Percentiles rank a stretch among this genome's conserved stretches.
Conservation (phyloP, 148 eudicot genomes). For the Talinum fruticosum region DNA sequence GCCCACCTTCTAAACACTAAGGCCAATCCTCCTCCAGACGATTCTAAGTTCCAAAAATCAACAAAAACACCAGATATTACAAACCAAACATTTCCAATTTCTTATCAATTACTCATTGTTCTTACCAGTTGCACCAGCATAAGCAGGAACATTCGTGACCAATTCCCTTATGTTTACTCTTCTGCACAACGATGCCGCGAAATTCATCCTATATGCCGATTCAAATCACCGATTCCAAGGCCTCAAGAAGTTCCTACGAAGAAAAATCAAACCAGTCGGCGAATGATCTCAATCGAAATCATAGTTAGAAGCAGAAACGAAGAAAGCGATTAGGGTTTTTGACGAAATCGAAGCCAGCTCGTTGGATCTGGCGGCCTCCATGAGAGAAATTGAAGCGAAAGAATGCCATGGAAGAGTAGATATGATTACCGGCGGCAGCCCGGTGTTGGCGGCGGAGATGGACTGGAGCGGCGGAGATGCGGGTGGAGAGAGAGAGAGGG, state of each 20-base stretch:
- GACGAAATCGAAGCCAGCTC: not conserved
- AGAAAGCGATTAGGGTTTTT: not conserved
- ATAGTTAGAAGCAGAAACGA: not conserved
- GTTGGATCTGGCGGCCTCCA: not conserved
- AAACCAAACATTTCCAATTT: not conserved
- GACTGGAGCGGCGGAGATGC: not conserved
- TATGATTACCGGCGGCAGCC: not conserved
- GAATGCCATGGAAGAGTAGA: not conserved
- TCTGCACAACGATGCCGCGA: slow-evolving; percentile 43
- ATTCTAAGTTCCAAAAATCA: slow-evolving; percentile 35
- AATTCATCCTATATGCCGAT: slow-evolving; percentile 35
- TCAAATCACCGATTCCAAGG: not conserved
- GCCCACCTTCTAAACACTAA: slow-evolving; percentile 75
- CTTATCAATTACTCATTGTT: not conserved
- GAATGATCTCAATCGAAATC: not conserved
- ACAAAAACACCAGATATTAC: not conserved
- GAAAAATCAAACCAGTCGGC: not conserved
- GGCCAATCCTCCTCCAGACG: slow-evolving; percentile 53
- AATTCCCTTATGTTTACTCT: slow-evolving; percentile 43
- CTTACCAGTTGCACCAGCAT: slow-evolving; percentile 44
- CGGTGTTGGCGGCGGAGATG: not conserved
- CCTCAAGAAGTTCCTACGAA: not conserved
- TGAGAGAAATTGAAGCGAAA: not conserved
- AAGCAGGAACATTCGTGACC: slow-evolving; percentile 43
- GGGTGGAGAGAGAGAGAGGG: not conserved